These are phyloP conservation scores for Linnemannia zychae DNA, from an alignment of 192 early-diverging fungal species.

Conservation along the genomic window DNA sequence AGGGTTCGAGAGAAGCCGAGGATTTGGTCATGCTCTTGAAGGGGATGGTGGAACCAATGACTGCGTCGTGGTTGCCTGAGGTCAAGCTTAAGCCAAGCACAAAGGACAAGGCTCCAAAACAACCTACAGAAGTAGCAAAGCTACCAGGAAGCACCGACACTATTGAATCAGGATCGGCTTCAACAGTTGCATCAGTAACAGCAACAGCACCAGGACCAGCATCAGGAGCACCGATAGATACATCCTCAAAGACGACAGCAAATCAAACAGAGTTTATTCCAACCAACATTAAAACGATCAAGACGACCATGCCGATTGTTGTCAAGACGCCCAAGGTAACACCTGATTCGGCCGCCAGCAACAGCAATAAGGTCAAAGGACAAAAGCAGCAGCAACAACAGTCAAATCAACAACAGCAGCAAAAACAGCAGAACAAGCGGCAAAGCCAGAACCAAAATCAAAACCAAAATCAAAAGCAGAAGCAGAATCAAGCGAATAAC, in stretches of 20 bases:
- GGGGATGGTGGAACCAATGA: constrained; percentile 42
- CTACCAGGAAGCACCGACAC: neutral
- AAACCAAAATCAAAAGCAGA: neutral
- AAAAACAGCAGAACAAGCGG: neutral
- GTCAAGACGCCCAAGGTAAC: constrained; percentile 20
- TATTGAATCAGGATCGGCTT: neutral
- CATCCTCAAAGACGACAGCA: neutral
- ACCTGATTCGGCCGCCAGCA: neutral
- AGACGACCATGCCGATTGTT: constrained; percentile 48
- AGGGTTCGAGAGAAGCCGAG: constrained; percentile 13
- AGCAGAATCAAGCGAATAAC: neutral
- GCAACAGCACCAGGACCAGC: constrained; percentile 1
- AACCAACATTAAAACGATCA: constrained; percentile 41
- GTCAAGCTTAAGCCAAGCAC: neutral
- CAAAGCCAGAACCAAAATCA: neutral
- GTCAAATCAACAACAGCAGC: constrained; percentile 4
- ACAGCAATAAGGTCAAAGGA: neutral
- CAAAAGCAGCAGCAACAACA: neutral
- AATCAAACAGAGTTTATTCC: constrained; percentile 9
- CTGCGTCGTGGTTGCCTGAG: constrained; percentile 45
- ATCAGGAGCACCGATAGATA: neutral
- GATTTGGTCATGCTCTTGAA: constrained; percentile 37
- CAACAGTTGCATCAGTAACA: neutral
- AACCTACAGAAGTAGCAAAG: neutral
- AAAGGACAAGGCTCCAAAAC: neutral